Evolutionary conservation across 2,329 filamentous ascomycete genomes (phyloP).

Genomic region (Chrysosporium keratinophilum): DNA sequence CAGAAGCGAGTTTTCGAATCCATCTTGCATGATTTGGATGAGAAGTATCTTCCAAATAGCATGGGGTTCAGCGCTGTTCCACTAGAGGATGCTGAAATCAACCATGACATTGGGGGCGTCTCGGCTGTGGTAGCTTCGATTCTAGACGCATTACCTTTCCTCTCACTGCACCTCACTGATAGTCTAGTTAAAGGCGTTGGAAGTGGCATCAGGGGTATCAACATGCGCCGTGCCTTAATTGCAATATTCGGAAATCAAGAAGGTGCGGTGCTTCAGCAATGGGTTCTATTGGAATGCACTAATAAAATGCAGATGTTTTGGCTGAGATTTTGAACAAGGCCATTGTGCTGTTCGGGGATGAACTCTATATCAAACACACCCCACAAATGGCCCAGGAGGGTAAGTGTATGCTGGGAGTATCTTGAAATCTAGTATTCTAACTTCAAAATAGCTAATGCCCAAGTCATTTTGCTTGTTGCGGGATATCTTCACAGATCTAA

Average conservation of each 20-base stretch:
- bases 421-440: constrained; percentile 18
- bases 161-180: constrained; percentile 47
- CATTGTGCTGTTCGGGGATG: constrained; percentile 68
- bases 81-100: background rate
- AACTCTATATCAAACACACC: constrained; percentile 74
- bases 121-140: constrained; percentile 48
- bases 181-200: constrained; percentile 59
- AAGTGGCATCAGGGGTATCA: constrained; percentile 54
- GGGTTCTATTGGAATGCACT: background rate
- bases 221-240: constrained; percentile 56
- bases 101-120: constrained; percentile 37
- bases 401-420: constrained; percentile 27
- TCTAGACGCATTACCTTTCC: constrained; percentile 38
- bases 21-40: constrained; percentile 37
- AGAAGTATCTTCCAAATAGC: constrained; percentile 27
- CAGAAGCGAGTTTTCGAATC: constrained; percentile 39
- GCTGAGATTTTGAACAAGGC: constrained; percentile 52
- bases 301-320: constrained; percentile 28
- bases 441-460: constrained; percentile 55
- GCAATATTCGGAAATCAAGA: constrained; percentile 46
- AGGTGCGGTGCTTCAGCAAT: constrained; percentile 26
- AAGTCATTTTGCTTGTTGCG: constrained; percentile 65
- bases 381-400: constrained; percentile 83
- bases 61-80: constrained; percentile 9
- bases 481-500: constrained; percentile 62